These are phyloP conservation scores for Paradendryphiella salina DNA, from an alignment of 2,329 filamentous ascomycete species.

Conservation along the genomic window DNA sequence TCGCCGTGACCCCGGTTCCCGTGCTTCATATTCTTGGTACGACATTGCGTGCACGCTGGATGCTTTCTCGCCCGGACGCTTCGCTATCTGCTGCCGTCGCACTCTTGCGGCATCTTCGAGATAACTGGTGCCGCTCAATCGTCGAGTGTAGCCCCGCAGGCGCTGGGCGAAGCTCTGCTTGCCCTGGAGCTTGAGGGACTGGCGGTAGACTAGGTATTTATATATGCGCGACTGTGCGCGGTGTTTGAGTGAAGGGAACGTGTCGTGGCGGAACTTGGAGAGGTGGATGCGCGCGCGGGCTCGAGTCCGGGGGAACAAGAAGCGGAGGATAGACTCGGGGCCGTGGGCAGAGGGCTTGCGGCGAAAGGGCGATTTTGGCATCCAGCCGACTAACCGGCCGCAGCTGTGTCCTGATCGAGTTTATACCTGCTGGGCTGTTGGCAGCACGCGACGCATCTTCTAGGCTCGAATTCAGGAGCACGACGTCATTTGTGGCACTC, in stretches of 20 bases:
- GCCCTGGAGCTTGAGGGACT: conserved; percentile 47
- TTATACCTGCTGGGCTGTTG: conserved; percentile 8
- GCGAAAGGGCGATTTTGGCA: conserved; percentile 40
- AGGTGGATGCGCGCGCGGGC: conserved; percentile 67
- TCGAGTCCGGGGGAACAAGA: conserved; percentile 68
- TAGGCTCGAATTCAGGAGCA: conserved; percentile 13
- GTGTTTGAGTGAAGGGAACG: conserved; percentile 70
- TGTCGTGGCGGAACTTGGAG: conserved; percentile 73
- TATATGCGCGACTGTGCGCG: conserved; percentile 77
- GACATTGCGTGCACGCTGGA: conserved; percentile 30
- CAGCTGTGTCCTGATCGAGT: conserved; percentile 15
- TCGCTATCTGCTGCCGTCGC: conserved; percentile 40
- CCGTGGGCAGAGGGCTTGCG: conserved; percentile 39
- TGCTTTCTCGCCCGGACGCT: conserved; percentile 29
- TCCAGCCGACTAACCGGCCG: conserved; percentile 28
- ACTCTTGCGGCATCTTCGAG: conserved; percentile 42
- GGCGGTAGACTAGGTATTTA: conserved; percentile 68
- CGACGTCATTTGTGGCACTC: conserved; percentile 25
- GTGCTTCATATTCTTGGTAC: conserved; percentile 46
- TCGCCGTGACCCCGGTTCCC: conserved; percentile 70
- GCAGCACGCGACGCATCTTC: conserved; percentile 6
- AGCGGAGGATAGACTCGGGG: conserved; percentile 58
- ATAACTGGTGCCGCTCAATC: conserved; percentile 29
- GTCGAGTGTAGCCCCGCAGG: conserved; percentile 40
- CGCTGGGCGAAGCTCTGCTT: conserved; percentile 38